phyloP scores from a whole-genome alignment of 23 red algal genomes.

The Gracilaria caudata region DNA sequence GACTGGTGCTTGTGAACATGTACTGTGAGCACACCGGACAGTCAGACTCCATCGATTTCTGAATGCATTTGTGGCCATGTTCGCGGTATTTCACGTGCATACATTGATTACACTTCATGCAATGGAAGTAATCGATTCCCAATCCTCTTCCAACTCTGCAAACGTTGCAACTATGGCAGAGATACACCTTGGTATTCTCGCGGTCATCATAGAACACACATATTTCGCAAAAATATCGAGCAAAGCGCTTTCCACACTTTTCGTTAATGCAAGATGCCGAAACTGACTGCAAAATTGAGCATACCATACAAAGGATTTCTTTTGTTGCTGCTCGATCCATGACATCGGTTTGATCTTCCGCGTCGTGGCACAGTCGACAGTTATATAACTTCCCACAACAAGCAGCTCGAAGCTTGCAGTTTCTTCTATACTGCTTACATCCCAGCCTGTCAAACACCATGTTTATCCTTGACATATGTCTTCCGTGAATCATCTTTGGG shows the following conservation, averaged over 20 bases:
- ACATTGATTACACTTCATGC: conserved; percentile 99
- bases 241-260: conserved; percentile 75
- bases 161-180: conserved; percentile 98
- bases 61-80: conserved; percentile 81
- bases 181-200: conserved; percentile 80
- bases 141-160: conserved; percentile 95
- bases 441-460: conserved; percentile 58
- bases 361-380: conserved; percentile 97
- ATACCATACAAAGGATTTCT: conserved; percentile 94
- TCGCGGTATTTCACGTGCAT: conserved; percentile 78
- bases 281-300: conserved; percentile 75
- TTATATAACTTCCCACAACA: conserved; percentile 89
- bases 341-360: conserved; percentile 70
- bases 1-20: conserved; percentile 91
- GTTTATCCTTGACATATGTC: conserved; percentile 31
- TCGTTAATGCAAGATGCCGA: conserved; percentile 64
- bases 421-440: conserved; percentile 89
- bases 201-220: conserved; percentile 92
- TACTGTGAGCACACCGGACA: conserved; percentile 94
- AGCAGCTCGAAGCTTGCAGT: conserved; percentile 72
- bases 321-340: conserved; percentile 89
- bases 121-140: conserved; percentile 96
- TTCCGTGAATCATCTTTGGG: conserved; percentile 5
- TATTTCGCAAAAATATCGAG: conserved; percentile 87
- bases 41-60: conserved; percentile 91